Conservation (phyloP, 768 basidiomycete genomes). For the Lactarius vividus region DNA sequence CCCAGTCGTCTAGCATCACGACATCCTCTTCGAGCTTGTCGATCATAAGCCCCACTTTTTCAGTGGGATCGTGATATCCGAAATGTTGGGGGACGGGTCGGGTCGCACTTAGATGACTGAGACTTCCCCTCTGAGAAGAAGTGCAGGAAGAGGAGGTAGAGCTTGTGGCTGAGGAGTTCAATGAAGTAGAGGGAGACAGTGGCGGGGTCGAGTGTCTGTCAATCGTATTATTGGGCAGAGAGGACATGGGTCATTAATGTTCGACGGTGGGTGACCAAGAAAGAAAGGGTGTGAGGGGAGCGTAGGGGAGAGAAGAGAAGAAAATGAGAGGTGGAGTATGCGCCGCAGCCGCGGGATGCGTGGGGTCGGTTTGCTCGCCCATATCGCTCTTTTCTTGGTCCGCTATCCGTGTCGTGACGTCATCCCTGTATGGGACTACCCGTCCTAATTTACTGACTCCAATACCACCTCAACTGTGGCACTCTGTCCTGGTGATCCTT, state of each 20-base stretch:
- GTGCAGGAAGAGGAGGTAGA: constrained; percentile 17
- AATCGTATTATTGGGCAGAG: not conserved
- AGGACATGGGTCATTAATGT: constrained; percentile 20
- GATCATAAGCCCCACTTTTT: constrained; percentile 4
- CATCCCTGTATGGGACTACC: constrained; percentile 7
- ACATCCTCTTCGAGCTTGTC: constrained; percentile 21
- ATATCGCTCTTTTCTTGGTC: constrained; percentile 4
- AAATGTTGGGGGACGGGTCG: not conserved
- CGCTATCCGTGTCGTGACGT: constrained; percentile 17
- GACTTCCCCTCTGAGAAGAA: constrained; percentile 1
- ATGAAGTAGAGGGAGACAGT: constrained; percentile 24
- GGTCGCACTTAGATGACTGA: not conserved
- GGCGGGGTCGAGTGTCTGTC: constrained; percentile 21
- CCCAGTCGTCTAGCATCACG: constrained; percentile 24
- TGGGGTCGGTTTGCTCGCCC: constrained; percentile 5
- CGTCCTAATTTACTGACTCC: not conserved
- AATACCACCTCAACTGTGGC: constrained; percentile 7
- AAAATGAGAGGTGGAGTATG: not conserved
- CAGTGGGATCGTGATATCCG: not conserved
- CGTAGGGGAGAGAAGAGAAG: not conserved
- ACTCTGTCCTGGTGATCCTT: constrained; percentile 2
- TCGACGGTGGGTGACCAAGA: not conserved
- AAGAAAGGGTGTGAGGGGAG: not conserved
- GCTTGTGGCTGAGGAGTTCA: constrained; percentile 16
- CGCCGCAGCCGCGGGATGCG: constrained; percentile 22